Evolutionary conservation across 768 basidiomycete genomes (phyloP), one percentile per base, ranked within the genome.

Genomic region (Panaeolus cyanescens): DNA sequence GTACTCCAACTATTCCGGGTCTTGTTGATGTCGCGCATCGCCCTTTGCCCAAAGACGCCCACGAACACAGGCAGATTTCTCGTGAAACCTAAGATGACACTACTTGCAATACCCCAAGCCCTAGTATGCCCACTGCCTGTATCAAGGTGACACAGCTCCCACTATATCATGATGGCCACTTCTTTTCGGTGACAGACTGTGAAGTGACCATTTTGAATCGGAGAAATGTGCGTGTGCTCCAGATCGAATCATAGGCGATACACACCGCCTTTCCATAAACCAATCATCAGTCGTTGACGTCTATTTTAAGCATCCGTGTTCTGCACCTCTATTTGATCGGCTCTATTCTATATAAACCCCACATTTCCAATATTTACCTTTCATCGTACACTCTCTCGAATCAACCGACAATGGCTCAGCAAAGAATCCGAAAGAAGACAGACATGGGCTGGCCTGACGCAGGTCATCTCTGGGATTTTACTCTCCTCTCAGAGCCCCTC

Each of bases 401-500:
- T 13, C 15, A 30, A 13, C 19, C 55, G 17, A 61, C 42, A 32
- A 54, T 58, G 36, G n/a, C 55, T 13, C 8, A 12, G 3, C 22
- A 42, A 7, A 2, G 22, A 2, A 32, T 31, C 22, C 64, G 63
- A 32, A 74, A 71, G 67, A 69, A 67, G 54, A 79, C 77, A 15
- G 72, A 77, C 63, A 75, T 79, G 77, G 75, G 72, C 59, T 75
- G 72, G 70, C 68, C 69, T 20, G 71, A 72, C 42, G 65, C 69
- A 37, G 71, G 68, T 30, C 68, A 68, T 10, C 69, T 73, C 40
- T 77, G 73, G 72, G 65, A 63, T 22, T 80, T 79, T 60, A 75
- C 77, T 10, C 63, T 72, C 8, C 74, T 84, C 33, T 59, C 75
- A n/a, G 83, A 83, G 61, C 78, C 81, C 5, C 62, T 71, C 6